These are phyloP conservation scores for Posidonia australis DNA, from an alignment of 106 monocot genomes.

Conservation along the genomic window DNA sequence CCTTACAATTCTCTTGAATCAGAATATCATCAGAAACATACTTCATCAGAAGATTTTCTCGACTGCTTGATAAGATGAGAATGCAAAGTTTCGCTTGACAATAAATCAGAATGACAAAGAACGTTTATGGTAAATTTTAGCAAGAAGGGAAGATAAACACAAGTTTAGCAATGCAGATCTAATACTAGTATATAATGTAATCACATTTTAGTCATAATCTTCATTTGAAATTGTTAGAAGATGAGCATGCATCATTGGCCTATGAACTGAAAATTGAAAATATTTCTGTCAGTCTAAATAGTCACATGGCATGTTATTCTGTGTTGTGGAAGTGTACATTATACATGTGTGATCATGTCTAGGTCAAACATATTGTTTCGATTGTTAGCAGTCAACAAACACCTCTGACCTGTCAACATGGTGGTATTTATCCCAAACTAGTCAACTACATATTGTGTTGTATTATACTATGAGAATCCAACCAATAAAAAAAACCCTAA, in stretches of 20 bases:
- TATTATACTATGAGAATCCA: background rate
- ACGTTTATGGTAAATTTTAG: no score
- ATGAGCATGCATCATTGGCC: no score
- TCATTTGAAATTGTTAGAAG: no score
- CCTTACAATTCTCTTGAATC: slow-evolving; percentile 60
- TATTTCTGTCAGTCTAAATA: no score
- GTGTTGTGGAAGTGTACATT: no score
- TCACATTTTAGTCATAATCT: background rate
- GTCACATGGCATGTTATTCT: no score
- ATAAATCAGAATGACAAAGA: no score
- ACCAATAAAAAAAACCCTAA: background rate
- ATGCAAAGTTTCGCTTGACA: no score
- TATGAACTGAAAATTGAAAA: no score
- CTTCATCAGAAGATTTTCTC: background rate
- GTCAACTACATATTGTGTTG: background rate
- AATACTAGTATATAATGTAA: background rate
- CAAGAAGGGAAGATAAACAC: background rate
- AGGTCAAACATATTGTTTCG: background rate
- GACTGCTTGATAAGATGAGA: no score
- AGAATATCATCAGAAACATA: slow-evolving; percentile 3
- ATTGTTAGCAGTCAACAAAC: background rate
- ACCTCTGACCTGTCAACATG: background rate
- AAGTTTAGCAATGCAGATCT: background rate
- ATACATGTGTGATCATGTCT: no score
- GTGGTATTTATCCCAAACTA: background rate